These are phyloP conservation scores for Myxozyma neglecta DNA, from an alignment of 805 yeast genomes.

Conservation along the genomic window DNA sequence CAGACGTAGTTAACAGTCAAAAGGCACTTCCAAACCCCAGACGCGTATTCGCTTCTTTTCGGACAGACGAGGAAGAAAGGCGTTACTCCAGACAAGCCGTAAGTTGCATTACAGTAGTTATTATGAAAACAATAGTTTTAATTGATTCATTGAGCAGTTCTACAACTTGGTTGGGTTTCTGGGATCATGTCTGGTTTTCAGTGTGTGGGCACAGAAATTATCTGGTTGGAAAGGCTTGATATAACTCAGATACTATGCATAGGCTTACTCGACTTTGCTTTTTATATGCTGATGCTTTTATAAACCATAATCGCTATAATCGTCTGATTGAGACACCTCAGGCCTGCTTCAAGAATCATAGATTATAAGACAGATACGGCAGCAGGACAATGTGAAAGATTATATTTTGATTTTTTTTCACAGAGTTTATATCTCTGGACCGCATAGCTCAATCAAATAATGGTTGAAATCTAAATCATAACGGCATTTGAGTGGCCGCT, in stretches of 20 bases:
- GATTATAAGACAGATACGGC: too few relatives aligned
- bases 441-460: too few relatives aligned
- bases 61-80: slow-evolving; percentile 85
- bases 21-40: slow-evolving; percentile 71
- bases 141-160: slow-evolving; percentile 41
- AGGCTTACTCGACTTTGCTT: not conserved
- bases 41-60: slow-evolving; percentile 73
- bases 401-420: too few relatives aligned
- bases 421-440: too few relatives aligned
- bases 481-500: too few relatives aligned
- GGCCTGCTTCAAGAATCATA: too few relatives aligned
- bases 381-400: too few relatives aligned
- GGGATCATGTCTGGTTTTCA: slow-evolving; percentile 77
- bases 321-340: too few relatives aligned
- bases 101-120: slow-evolving; percentile 32
- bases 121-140: not conserved
- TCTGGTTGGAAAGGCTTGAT: slow-evolving; percentile 30
- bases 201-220: slow-evolving; percentile 67
- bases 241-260: not conserved
- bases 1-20: not conserved
- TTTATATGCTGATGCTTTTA: not conserved
- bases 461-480: too few relatives aligned
- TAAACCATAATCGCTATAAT: not conserved
- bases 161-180: slow-evolving; percentile 76
- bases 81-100: slow-evolving; percentile 70